Percentiles rank a stretch among this genome's conserved stretches.
Conservation (phyloP, 371 early-diverging fungal species). For the Mortierella sp. region DNA sequence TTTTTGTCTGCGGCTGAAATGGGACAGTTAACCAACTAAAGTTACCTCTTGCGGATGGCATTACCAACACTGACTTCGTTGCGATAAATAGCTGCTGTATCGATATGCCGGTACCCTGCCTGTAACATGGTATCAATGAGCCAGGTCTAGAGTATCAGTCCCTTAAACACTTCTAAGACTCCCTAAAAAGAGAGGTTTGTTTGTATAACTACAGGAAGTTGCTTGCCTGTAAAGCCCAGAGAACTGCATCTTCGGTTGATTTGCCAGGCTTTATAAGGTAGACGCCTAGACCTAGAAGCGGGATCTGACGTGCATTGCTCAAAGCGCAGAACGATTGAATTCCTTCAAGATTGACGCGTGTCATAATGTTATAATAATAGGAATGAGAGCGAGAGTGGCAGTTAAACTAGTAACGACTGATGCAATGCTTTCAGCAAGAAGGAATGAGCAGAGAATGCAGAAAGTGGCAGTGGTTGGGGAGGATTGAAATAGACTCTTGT, state of each 20-base stretch:
- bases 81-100: constrained; percentile 58
- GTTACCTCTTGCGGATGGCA: constrained; percentile 61
- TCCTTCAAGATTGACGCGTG: constrained; percentile 39
- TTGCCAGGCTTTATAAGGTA: constrained; percentile 55
- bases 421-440: background rate
- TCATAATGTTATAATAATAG: too few species aligned
- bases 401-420: background rate
- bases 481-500: too few species aligned
- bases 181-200: background rate
- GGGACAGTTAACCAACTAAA: background rate
- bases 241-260: constrained; percentile 58
- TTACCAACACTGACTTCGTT: constrained; percentile 63
- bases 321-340: constrained; percentile 37
- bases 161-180: too few species aligned
- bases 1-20: too few species aligned
- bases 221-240: constrained; percentile 61
- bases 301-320: constrained; percentile 40
- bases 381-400: background rate
- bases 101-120: constrained; percentile 67
- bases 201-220: background rate
- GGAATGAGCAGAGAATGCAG: background rate
- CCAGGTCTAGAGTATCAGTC: too few species aligned
- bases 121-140: constrained; percentile 3
- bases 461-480: too few species aligned
- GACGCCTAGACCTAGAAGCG: constrained; percentile 58